Evolutionary conservation across 2,329 filamentous ascomycete genomes (phyloP).

Genomic region (Karstenula rhodostoma): DNA sequence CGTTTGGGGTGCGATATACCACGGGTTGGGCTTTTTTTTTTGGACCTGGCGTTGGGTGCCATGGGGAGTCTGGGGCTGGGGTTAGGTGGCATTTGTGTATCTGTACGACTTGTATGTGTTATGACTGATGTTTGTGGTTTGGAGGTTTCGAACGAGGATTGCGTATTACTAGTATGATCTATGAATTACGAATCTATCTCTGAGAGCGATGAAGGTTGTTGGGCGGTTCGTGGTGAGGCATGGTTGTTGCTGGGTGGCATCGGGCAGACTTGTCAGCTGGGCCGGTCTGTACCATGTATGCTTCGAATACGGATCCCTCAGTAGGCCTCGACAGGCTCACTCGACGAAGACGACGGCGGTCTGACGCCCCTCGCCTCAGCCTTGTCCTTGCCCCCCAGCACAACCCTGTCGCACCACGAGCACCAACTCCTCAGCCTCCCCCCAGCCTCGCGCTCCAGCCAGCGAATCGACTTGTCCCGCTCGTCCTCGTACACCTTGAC

Average conservation of each 20-base stretch:
- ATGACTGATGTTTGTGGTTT: neutral
- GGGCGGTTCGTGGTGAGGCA: too few relatives aligned
- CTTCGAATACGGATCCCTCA: too few relatives aligned
- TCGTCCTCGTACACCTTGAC: constrained; percentile 83
- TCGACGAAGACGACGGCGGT: constrained; percentile 15
- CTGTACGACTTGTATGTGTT: constrained; percentile 18
- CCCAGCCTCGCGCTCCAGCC: constrained; percentile 73
- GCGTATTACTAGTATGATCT: neutral
- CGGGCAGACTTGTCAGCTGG: too few relatives aligned
- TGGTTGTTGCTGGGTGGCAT: too few relatives aligned
- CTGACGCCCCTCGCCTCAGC: constrained; percentile 25
- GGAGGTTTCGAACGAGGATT: neutral
- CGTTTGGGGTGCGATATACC: constrained; percentile 18
- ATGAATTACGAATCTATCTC: constrained; percentile 1
- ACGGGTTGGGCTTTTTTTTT: neutral
- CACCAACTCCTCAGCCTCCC: constrained; percentile 83
- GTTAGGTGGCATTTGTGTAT: constrained; percentile 22
- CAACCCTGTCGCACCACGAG: constrained; percentile 84
- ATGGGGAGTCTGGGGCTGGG: neutral
- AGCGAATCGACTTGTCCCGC: constrained; percentile 56
- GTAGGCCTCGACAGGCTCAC: too few relatives aligned
- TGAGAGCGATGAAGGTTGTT: too few relatives aligned
- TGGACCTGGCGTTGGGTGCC: neutral
- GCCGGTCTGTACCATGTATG: too few relatives aligned
- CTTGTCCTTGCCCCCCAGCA: constrained; percentile 65